Conservation (phyloP, 2,329 filamentous ascomycete species). For the Fulvia fulva region DNA sequence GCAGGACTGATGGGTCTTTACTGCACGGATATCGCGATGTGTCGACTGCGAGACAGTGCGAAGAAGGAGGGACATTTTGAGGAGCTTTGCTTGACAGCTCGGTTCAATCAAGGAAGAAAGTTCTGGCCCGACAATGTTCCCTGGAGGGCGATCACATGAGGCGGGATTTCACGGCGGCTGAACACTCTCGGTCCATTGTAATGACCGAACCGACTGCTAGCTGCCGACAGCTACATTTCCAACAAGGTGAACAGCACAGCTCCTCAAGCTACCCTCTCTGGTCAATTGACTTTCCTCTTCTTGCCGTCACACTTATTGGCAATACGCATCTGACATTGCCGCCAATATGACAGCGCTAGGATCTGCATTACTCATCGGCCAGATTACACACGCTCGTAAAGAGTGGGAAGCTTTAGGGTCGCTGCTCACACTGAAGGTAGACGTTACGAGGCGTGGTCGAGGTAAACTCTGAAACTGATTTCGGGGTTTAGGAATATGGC, state of each 20-base stretch:
- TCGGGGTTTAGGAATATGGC: constrained; percentile 47
- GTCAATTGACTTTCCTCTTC: neutral
- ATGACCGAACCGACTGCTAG: neutral
- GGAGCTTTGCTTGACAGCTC: neutral
- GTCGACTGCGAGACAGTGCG: no score
- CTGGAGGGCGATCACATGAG: neutral
- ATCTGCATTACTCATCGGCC: constrained; percentile 44
- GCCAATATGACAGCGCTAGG: constrained; percentile 20
- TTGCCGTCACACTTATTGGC: neutral
- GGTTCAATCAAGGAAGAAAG: neutral
- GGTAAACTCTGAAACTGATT: constrained; percentile 1
- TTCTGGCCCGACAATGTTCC: neutral
- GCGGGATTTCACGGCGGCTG: neutral
- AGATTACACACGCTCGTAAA: constrained; percentile 42
- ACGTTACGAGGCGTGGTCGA: neutral
- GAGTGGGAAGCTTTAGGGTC: constrained; percentile 43
- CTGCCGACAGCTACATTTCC: neutral
- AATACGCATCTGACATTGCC: neutral
- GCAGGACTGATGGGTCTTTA: no score
- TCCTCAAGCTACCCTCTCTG: neutral
- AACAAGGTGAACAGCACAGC: neutral
- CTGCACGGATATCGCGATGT: no score
- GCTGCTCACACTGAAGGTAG: constrained; percentile 32
- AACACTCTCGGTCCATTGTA: neutral
- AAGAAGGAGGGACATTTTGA: no score